Evolutionary conservation across 2,329 filamentous ascomycete genomes (phyloP), one percentile per base, ranked within the genome.

Genomic region (Pestalotiopsis fici): DNA sequence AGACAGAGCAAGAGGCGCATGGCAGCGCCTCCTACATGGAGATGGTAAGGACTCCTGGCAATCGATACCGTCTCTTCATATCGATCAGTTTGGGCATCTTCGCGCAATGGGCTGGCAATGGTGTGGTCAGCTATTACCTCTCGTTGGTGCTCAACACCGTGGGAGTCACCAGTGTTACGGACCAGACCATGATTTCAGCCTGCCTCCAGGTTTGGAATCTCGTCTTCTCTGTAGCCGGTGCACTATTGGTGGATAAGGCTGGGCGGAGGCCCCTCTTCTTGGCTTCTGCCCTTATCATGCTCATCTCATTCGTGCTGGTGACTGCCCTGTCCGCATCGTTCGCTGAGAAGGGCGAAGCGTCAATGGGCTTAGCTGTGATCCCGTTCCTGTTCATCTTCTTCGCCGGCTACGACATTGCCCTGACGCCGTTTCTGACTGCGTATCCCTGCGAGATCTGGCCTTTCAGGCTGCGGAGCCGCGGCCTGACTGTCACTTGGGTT

Each of bases 371-470:
- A 7, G 80, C 78, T 1, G 78, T 81, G 0, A 74, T 85, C 6
- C 78, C 78, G 0, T 80, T 83, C 72, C 77, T 83, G 35, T 83
- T 81, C 71, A 74, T 83, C 59, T 83, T 79, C 74, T 55, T 55
- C 21, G 80, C 79, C 65, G 77, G 76, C 25, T 78, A 76, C 66
- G 81, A 82, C 71, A 68, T 67, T 43, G 67, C 79, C 76, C 77
- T 37, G 13, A 69, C 68, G 4, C 69, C 69, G 35, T 70, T 81
- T 21, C 71, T 80, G 18, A 74, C 79, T 11, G 75, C 75, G 3
- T 81, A 85, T 74, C 79, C 80, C 2, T 79, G 81, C 64, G 83
- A 86, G 69, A 84, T 86, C 68, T 74, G 84, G 67, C 83, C 83
- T 3, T 86, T 82, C 76, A 80, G 79, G 68, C 80, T 85, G 66